Percentiles rank a stretch among this genome's conserved stretches.
Conservation (phyloP, 2,329 filamentous ascomycete species). For the Colletotrichum destructivum region DNA sequence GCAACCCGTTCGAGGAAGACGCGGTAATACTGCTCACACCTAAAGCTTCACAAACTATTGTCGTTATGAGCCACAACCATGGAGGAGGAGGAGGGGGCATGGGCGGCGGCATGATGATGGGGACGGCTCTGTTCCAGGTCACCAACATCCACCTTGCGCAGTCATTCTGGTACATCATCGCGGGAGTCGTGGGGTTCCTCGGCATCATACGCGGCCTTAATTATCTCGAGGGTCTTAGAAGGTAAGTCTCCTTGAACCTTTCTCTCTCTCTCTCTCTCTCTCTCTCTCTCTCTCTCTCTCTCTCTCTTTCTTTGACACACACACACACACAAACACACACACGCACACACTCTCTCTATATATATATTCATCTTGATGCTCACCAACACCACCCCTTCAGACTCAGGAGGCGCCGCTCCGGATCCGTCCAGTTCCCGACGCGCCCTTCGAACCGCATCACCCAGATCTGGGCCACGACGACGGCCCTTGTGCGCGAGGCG, state of each 20-base stretch:
- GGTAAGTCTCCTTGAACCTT: constrained; percentile 52
- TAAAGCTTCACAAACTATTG: too few species aligned
- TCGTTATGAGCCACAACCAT: constrained; percentile 42
- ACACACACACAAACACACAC: too few species aligned
- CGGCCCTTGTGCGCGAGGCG: constrained; percentile 70
- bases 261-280: neutral
- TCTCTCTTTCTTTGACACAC: too few species aligned
- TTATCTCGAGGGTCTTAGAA: constrained; percentile 56
- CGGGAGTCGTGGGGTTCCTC: constrained; percentile 62
- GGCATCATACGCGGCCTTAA: constrained; percentile 60
- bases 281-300: neutral
- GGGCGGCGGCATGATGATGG: constrained; percentile 46
- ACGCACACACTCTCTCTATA: too few species aligned
- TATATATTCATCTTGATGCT: neutral
- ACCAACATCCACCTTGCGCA: constrained; percentile 67
- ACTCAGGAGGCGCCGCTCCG: constrained; percentile 60
- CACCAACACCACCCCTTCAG: constrained; percentile 51
- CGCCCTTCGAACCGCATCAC: constrained; percentile 62
- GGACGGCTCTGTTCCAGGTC: constrained; percentile 58
- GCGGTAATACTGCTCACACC: too few species aligned
- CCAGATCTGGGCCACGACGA: constrained; percentile 72
- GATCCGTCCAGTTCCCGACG: constrained; percentile 65
- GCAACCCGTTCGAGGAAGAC: neutral
- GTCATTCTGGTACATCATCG: constrained; percentile 73
- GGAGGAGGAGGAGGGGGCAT: constrained; percentile 25